These are phyloP conservation scores for Centaurea solstitialis DNA, from an alignment of 129 eudicot species.

Conservation along the genomic window DNA sequence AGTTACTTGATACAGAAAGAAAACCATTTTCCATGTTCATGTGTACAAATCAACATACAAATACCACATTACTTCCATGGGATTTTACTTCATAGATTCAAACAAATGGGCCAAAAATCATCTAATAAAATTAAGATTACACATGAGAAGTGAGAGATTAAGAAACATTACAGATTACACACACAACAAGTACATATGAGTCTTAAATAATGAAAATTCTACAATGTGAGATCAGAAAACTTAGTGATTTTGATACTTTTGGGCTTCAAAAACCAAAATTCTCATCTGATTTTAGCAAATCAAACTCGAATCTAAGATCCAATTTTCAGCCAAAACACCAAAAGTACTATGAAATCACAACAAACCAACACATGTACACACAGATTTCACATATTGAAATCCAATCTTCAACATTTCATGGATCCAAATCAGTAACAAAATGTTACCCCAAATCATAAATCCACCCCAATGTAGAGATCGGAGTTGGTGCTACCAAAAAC, in stretches of 20 bases:
- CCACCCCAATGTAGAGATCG: conserved; percentile 12
- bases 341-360: conserved; percentile 1
- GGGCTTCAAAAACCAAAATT: not conserved
- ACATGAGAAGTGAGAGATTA: not conserved
- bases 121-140: not conserved
- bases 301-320: conserved; percentile 29
- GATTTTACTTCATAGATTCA: not conserved
- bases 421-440: conserved; percentile 22
- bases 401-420: conserved; percentile 8
- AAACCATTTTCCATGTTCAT: not conserved
- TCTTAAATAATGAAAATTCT: not conserved
- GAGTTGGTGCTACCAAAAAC: conserved; percentile 6
- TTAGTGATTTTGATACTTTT: not conserved
- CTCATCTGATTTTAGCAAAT: not conserved
- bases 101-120: not conserved
- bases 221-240: conserved; percentile 26
- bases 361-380: not conserved
- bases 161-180: not conserved
- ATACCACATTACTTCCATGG: conserved; percentile 5
- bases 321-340: conserved; percentile 1
- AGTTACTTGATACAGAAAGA: not conserved
- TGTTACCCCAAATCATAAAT: not conserved
- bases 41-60: not conserved
- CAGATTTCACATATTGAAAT: not conserved
- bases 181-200: not conserved